These are phyloP conservation scores for Alternaria brassicicola DNA, from an alignment of 2,329 filamentous ascomycete genomes.

Conservation along the genomic window DNA sequence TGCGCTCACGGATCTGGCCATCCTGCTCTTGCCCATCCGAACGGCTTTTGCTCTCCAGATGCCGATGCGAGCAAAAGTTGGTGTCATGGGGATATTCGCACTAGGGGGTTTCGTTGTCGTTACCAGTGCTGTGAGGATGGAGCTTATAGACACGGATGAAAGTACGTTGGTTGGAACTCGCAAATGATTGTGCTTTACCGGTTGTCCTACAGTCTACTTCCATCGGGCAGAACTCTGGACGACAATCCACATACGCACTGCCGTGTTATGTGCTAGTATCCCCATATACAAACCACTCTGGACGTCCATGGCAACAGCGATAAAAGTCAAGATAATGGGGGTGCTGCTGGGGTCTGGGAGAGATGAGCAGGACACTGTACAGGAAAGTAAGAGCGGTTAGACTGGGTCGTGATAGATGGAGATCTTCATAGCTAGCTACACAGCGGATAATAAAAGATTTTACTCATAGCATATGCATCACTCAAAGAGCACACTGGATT, in stretches of 20 bases:
- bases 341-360: neutral
- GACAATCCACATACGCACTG: neutral
- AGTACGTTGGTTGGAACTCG: neutral
- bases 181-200: neutral
- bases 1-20: neutral
- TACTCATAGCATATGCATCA: neutral
- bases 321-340: neutral
- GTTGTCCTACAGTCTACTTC: neutral
- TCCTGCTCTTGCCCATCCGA: neutral
- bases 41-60: neutral
- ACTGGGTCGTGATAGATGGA: neutral
- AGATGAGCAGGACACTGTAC: neutral
- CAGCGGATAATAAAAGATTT: neutral
- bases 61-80: neutral
- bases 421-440: neutral
- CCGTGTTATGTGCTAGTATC: slow-evolving; percentile 1
- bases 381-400: neutral
- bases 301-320: neutral
- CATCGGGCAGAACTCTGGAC: neutral
- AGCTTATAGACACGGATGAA: neutral
- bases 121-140: neutral
- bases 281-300: neutral
- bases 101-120: neutral
- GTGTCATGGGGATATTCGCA: neutral
- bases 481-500: neutral